Percentiles rank a stretch among this genome's conserved stretches.
phyloP scores from a whole-genome alignment of 371 early-diverging fungal genomes.

The Encephalitozoon cuniculi region DNA sequence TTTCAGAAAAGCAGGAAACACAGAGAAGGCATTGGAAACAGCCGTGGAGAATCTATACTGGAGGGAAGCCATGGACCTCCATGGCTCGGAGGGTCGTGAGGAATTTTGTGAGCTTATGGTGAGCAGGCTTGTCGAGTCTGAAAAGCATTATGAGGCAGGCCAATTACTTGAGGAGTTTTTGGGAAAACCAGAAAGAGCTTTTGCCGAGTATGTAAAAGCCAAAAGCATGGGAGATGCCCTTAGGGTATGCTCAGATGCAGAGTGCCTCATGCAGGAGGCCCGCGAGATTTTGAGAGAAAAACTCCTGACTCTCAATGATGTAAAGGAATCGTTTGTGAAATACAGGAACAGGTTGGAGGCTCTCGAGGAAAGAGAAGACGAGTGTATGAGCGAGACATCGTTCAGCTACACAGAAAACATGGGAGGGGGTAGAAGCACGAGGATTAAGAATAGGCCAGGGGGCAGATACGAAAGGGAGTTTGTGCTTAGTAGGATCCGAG shows the following conservation, averaged over 20 bases:
- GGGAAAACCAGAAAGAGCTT: neutral
- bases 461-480: slow-evolving; percentile 38
- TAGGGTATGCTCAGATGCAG: neutral
- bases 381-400: neutral
- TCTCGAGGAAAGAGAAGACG: slow-evolving; percentile 17
- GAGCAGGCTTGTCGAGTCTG: neutral
- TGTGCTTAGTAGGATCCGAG: slow-evolving; percentile 27
- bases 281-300: neutral
- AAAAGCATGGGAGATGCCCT: neutral
- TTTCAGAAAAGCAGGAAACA: neutral
- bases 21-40: neutral
- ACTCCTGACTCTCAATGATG: neutral
- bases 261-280: neutral
- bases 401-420: slow-evolving; percentile 6
- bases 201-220: neutral
- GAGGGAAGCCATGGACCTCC: slow-evolving; percentile 8
- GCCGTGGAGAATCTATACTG: slow-evolving; percentile 26
- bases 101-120: neutral
- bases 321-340: neutral
- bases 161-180: neutral
- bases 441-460: slow-evolving; percentile 31
- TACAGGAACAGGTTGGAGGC: slow-evolving; percentile 17
- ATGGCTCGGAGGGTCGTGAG: no score
- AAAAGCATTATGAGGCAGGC: neutral
- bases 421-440: slow-evolving; percentile 8